Evolutionary conservation across 2,329 filamentous ascomycete genomes (phyloP).

Genomic region (Capronia coronata): DNA sequence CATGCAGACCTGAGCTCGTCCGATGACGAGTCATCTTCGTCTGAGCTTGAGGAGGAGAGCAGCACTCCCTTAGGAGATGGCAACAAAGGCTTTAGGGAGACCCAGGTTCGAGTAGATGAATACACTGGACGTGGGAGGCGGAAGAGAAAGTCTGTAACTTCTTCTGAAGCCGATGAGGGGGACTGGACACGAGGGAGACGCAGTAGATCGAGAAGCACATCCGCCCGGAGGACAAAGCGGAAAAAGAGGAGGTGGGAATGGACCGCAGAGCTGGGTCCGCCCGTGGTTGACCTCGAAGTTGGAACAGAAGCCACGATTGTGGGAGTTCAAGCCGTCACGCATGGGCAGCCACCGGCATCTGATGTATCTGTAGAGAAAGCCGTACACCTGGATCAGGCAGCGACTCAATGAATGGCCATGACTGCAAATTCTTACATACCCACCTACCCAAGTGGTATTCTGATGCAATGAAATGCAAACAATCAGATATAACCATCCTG

Average conservation of each 20-base stretch:
- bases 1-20: slow-evolving; percentile 47
- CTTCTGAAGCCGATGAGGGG: slow-evolving; percentile 1
- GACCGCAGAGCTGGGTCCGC: slow-evolving; percentile 7
- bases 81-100: not conserved
- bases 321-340: not conserved
- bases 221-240: slow-evolving; percentile 10
- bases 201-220: slow-evolving; percentile 9
- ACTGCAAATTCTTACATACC: too few relatives aligned
- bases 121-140: slow-evolving; percentile 9
- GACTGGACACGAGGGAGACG: slow-evolving; percentile 5
- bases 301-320: not conserved
- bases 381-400: too few relatives aligned
- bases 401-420: too few relatives aligned
- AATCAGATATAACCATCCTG: too few relatives aligned
- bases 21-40: slow-evolving; percentile 18
- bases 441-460: too few relatives aligned
- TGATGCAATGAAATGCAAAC: too few relatives aligned
- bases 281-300: not conserved
- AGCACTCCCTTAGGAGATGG: slow-evolving; percentile 6
- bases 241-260: slow-evolving; percentile 26
- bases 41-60: slow-evolving; percentile 13
- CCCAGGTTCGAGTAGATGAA: slow-evolving; percentile 12
- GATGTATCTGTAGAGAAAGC: too few relatives aligned
- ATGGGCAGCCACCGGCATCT: not conserved
- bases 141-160: slow-evolving; percentile 17